Conservation (phyloP, 371 early-diverging fungal species). For the Nematocida displodere region DNA sequence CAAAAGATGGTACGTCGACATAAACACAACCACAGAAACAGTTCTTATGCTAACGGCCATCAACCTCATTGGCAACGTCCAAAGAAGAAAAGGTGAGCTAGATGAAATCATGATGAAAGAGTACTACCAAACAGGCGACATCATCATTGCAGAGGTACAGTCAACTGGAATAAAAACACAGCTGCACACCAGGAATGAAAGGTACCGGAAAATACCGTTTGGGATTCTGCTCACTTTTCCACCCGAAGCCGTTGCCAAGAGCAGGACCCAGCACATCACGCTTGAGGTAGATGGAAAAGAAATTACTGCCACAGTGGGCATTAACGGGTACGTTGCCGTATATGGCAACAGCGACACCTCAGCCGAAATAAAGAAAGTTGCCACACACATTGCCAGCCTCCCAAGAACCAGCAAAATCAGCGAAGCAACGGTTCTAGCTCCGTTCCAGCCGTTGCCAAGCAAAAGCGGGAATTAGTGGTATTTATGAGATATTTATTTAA, state of each 20-base stretch:
- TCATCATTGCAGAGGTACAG: conserved; percentile 91
- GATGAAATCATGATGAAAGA: conserved; percentile 94
- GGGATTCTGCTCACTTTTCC: conserved; percentile 58
- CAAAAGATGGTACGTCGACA: conserved; percentile 92
- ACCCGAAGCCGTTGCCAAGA: conserved; percentile 6
- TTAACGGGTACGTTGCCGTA: conserved; percentile 86
- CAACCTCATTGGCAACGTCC: conserved; percentile 88
- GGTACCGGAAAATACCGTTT: conserved; percentile 76
- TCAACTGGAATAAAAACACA: conserved; percentile 77
- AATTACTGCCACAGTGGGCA: conserved; percentile 80
- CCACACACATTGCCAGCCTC: not conserved
- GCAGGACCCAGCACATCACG: conserved; percentile 43
- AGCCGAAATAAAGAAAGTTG: conserved; percentile 14
- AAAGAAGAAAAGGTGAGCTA: conserved; percentile 85
- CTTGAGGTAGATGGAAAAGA: conserved; percentile 65
- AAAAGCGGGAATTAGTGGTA: too few species aligned
- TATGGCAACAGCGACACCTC: not conserved
- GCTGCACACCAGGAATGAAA: conserved; percentile 84
- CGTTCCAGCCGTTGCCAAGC: too few species aligned
- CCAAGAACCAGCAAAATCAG: not conserved
- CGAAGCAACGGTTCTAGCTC: not conserved
- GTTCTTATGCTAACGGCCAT: conserved; percentile 80
- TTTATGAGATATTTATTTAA: conserved; percentile 30
- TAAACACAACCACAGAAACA: conserved; percentile 78
- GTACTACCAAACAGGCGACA: conserved; percentile 85